Evolutionary conservation across 2,329 filamentous ascomycete species (phyloP).

Genomic region (Talaromyces sp.): DNA sequence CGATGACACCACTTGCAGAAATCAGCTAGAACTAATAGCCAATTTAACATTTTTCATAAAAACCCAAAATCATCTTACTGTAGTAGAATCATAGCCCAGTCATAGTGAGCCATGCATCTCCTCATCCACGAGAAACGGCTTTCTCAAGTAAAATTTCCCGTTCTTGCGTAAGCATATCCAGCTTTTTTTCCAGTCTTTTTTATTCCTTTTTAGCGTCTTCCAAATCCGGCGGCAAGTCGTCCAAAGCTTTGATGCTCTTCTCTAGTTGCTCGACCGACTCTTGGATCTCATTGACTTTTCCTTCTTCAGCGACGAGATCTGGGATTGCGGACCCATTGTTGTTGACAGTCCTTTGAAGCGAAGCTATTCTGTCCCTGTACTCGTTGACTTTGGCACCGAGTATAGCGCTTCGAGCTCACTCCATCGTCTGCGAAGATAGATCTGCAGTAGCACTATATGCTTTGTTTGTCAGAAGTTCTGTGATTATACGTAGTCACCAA

Average conservation of each 20-base stretch:
- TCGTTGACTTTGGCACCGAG: slow-evolving; percentile 63
- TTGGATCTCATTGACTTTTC: slow-evolving; percentile 53
- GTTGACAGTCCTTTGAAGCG: slow-evolving; percentile 29
- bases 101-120: no score
- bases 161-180: slow-evolving; percentile 55
- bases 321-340: slow-evolving; percentile 34
- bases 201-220: slow-evolving; percentile 66
- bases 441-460: slow-evolving; percentile 52
- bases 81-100: background rate
- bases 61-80: no score
- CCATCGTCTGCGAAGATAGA: slow-evolving; percentile 65
- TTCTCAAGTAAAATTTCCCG: slow-evolving; percentile 72
- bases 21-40: background rate
- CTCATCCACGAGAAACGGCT: slow-evolving; percentile 51
- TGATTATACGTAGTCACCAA: no score
- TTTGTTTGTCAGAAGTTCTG: slow-evolving; percentile 26
- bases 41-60: no score
- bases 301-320: slow-evolving; percentile 55
- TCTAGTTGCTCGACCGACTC: slow-evolving; percentile 61
- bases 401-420: slow-evolving; percentile 65
- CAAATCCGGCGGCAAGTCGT: slow-evolving; percentile 66
- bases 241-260: slow-evolving; percentile 61
- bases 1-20: slow-evolving; percentile 9
- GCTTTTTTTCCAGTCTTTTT: slow-evolving; percentile 59
- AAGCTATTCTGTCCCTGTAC: slow-evolving; percentile 51